Evolutionary conservation across 495 filamentous ascomycete species (phyloP).

Genomic region (Lepraria neglecta): DNA sequence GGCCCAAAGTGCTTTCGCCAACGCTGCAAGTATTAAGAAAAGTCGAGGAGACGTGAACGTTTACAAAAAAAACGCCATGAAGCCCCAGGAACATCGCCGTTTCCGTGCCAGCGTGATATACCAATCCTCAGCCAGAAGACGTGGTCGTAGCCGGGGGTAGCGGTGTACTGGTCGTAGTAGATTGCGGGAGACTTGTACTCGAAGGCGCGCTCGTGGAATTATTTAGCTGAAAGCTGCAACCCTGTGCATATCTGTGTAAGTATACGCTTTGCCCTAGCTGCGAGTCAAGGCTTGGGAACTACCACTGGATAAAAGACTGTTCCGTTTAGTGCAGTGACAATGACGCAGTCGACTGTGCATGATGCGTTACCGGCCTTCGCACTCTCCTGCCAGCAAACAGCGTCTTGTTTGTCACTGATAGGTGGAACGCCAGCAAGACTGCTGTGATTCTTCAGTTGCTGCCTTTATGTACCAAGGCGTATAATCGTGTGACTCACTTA

Average conservation of each 20-base stretch:
- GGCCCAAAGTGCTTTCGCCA: not conserved
- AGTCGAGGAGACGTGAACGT: not conserved
- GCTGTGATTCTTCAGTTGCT: not conserved
- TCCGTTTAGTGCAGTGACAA: not conserved
- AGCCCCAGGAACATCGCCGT: constrained; percentile 2
- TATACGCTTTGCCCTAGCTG: not conserved
- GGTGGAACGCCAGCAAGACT: not conserved
- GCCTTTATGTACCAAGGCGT: not conserved
- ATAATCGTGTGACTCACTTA: not conserved
- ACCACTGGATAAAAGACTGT: not conserved
- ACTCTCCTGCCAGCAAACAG: not conserved
- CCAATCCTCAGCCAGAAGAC: not conserved
- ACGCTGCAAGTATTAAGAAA: not conserved
- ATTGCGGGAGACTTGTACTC: not conserved
- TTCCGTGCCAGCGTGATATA: not conserved
- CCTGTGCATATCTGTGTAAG: not conserved
- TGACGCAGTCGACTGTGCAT: not conserved
- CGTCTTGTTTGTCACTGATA: not conserved
- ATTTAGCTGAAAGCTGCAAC: not conserved
- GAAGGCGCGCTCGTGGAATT: not conserved
- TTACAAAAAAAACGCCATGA: not conserved
- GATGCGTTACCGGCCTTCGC: not conserved
- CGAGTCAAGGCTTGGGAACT: not conserved
- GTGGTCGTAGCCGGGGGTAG: not conserved
- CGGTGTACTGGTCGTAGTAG: not conserved